phyloP scores from a whole-genome alignment of 73 alveolate species.

The Paramecium primaurelia region DNA sequence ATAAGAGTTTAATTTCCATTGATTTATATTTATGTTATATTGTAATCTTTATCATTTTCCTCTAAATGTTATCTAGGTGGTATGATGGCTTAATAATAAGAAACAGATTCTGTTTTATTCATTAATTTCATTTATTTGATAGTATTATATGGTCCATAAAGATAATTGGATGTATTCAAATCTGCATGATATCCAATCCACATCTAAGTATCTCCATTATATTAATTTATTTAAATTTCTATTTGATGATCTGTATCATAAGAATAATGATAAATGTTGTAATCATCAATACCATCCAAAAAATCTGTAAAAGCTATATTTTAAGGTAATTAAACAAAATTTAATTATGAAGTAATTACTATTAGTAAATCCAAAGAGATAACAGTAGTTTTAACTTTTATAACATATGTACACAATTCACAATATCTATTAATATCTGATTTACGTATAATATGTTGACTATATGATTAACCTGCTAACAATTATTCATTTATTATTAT shows the following conservation, averaged over 20 bases:
- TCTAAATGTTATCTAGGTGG: constrained; percentile 46
- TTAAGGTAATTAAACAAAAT: not conserved
- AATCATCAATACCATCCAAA: not conserved
- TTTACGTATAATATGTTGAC: not conserved
- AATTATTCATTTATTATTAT: not conserved
- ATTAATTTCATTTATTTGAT: not conserved
- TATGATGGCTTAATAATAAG: not conserved
- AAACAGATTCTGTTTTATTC: not conserved
- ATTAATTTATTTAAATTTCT: not conserved
- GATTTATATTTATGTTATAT: not conserved
- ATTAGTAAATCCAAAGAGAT: not conserved
- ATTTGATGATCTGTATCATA: constrained; percentile 32
- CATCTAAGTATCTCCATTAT: constrained; percentile 6
- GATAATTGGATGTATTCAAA: not conserved
- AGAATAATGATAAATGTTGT: constrained; percentile 14
- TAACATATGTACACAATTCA: not conserved
- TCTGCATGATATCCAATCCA: not conserved
- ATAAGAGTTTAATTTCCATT: not conserved
- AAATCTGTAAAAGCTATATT: constrained; percentile 1
- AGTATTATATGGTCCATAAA: constrained; percentile 1
- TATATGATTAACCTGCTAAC: not conserved
- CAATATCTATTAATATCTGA: not conserved
- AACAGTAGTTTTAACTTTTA: not conserved
- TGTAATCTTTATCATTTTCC: not conserved
- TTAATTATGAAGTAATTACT: not conserved